phyloP scores from a whole-genome alignment of 208 protist species.

The Acanthamoeba polyphaga region DNA sequence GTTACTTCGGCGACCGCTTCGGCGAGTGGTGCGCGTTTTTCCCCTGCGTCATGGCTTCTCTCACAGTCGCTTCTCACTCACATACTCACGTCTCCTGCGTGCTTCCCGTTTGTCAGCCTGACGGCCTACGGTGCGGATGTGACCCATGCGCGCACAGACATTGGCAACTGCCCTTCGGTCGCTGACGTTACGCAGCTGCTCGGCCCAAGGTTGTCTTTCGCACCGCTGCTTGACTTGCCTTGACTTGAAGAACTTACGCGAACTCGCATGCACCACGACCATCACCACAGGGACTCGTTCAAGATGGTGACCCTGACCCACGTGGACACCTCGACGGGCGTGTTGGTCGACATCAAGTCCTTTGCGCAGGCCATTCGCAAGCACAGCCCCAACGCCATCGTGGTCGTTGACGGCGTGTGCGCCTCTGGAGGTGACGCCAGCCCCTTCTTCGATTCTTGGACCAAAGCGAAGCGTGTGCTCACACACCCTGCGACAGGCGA shows the following conservation, averaged over 20 bases:
- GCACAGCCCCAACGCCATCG: slow-evolving; percentile 60
- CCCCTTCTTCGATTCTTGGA: background rate
- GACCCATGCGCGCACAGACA: background rate
- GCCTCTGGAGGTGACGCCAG: background rate
- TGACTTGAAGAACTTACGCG: background rate
- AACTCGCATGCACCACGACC: background rate
- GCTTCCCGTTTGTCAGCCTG: background rate
- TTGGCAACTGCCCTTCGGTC: slow-evolving; percentile 54
- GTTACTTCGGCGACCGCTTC: slow-evolving; percentile 79
- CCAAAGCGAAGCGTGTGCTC: background rate
- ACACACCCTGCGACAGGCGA: slow-evolving; percentile 7
- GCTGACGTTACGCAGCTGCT: background rate
- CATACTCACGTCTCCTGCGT: background rate
- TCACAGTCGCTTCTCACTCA: background rate
- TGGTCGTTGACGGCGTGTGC: slow-evolving; percentile 78
- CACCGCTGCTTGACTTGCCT: background rate
- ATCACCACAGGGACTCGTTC: slow-evolving; percentile 23
- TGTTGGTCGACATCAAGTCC: slow-evolving; percentile 65
- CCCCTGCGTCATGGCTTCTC: background rate
- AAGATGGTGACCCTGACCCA: slow-evolving; percentile 74
- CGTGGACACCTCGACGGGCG: slow-evolving; percentile 77
- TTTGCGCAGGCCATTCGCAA: slow-evolving; percentile 47
- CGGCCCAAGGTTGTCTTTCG: background rate
- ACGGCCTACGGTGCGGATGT: slow-evolving; percentile 42
- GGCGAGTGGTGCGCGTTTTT: slow-evolving; percentile 63